Evolutionary conservation across 768 basidiomycete species (phyloP), one percentile per base, ranked within the genome.

Genomic region (Gloeophyllum trabeum): DNA sequence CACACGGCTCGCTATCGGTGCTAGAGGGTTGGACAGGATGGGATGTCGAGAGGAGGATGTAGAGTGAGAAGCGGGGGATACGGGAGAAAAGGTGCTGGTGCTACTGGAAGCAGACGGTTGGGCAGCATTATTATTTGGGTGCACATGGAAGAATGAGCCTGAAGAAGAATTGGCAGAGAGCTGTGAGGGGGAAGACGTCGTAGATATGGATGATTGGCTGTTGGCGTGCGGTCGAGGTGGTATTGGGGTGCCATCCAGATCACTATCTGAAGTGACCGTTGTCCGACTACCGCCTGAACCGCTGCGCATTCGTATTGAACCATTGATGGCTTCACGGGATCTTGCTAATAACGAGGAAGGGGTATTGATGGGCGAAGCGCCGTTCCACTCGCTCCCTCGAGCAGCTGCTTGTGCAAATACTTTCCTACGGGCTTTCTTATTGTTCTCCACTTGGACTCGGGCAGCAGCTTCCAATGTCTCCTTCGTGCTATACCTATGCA

Each of bases 391-490:
- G 37, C 63, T 68, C 5, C 76, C 81, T 56, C 77, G 64, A 35
- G 72, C 72, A 39, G 80, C 81, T 19, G 81, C 79, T 56, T 87
- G 84, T 35, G 78, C 78, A 55, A 75, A 83, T 10, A 86, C 72
- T 46, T 73, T 66, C 40, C 81, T 75, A 10, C 87, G 71, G 22
- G 76, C 70, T 49, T 79, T 82, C 61, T 81, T 89, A 55, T 87
- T 89, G 43, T 69, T 70, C 57, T 90, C 89, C 44, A 79, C 84
- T 51, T 85, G 85, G 36, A 70, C 52, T 46, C 87, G 77, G 13
- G 83, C 89, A 23, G 86, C 77, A 50, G 88, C 85, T 59, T 88
- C 81, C 13, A 91, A 62, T 0, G 81, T 83, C 40, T 88, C 83
- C 50, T 71, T 69, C 2, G 84, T 90, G 52, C 67, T 81, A 52